Evolutionary conservation across 345 rosid species (phyloP).

Genomic region (Brassica napus): DNA sequence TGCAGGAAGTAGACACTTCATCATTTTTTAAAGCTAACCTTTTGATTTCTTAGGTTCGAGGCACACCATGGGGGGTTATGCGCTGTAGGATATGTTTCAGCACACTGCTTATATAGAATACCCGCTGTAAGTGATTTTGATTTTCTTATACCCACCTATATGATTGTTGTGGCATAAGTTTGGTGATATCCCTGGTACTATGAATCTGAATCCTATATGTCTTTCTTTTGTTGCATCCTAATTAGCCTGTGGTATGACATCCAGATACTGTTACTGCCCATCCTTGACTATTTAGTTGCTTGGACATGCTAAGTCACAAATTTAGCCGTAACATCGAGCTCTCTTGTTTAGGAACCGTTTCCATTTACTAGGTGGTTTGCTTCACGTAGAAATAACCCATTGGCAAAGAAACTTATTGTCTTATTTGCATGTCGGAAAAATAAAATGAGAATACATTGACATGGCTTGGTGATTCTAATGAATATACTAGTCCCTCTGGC

Average conservation of each 20-base stretch:
- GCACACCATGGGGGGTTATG: conserved; percentile 72
- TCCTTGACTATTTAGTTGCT: conserved; percentile 13
- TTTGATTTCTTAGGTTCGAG: conserved; percentile 69
- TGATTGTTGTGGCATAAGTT: not conserved
- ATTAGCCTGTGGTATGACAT: conserved; percentile 20
- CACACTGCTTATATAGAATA: conserved; percentile 58
- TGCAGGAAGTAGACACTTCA: conserved; percentile 11
- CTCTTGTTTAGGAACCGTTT: conserved; percentile 19
- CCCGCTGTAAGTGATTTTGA: conserved; percentile 57
- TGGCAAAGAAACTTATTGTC: not conserved
- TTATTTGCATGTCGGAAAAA: not conserved
- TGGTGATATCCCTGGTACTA: conserved; percentile 5
- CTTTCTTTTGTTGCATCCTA: conserved; percentile 10
- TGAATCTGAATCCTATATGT: conserved; percentile 6
- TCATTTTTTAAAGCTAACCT: conserved; percentile 17
- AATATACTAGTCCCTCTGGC: conserved; percentile 1
- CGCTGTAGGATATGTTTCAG: conserved; percentile 77
- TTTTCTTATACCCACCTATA: not conserved
- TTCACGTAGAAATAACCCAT: conserved; percentile 7
- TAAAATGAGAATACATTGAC: not conserved
- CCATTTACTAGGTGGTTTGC: not conserved
- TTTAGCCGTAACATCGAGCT: not conserved
- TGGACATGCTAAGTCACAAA: conserved; percentile 14
- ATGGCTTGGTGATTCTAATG: conserved; percentile 17
- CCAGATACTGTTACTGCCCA: not conserved